Evolutionary conservation across 148 eudicot genomes (phyloP).

Genomic region (Rhododendron williamsianum): DNA sequence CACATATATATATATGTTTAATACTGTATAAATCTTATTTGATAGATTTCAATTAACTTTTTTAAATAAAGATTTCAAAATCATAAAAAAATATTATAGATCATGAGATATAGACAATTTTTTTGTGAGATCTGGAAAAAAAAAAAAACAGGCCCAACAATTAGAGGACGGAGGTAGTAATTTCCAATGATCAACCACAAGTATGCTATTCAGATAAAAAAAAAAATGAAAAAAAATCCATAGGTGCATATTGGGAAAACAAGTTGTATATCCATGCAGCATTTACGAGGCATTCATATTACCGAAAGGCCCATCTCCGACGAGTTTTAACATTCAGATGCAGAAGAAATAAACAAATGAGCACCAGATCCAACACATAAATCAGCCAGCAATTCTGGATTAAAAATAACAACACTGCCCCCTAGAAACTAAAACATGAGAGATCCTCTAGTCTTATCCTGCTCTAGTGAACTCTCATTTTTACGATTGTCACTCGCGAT

Average conservation of each 20-base stretch:
- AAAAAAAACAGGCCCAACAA: too few species aligned
- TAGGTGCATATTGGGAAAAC: not conserved
- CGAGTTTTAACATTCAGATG: not conserved
- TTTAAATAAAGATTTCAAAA: too few species aligned
- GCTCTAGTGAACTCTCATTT: not conserved
- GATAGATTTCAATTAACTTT: too few species aligned
- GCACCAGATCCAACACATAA: slow-evolving; percentile 6
- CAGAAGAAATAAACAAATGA: slow-evolving; percentile 7
- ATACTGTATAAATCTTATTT: too few species aligned
- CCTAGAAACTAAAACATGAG: not conserved
- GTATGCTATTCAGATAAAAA: not conserved
- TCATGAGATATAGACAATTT: too few species aligned
- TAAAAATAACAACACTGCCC: not conserved
- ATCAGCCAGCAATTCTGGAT: not conserved
- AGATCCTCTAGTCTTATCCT: not conserved
- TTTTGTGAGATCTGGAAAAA: too few species aligned
- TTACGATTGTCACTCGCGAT: not conserved
- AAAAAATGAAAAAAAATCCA: too few species aligned
- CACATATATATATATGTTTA: too few species aligned
- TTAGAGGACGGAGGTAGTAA: too few species aligned
- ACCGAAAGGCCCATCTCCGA: not conserved
- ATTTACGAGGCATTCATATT: not conserved
- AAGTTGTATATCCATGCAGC: not conserved
- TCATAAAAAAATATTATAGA: too few species aligned
- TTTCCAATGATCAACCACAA: too few species aligned